Percentiles rank a stretch among this genome's conserved stretches.
phyloP scores from a whole-genome alignment of 73 alveolate species.

The Tetrahymena elliotti region DNA sequence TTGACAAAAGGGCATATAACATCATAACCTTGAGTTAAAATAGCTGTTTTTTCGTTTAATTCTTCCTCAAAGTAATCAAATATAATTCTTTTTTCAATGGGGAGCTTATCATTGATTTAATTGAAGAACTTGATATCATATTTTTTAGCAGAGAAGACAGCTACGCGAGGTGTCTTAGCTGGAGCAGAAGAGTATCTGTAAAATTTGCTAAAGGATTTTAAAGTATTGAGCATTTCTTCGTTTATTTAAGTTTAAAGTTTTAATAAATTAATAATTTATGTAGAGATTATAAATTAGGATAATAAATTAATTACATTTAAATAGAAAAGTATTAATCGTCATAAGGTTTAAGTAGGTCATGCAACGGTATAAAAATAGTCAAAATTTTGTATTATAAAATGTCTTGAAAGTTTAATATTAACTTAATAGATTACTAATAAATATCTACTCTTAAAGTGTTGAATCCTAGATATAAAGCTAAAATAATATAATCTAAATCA shows the following conservation, averaged over 20 bases:
- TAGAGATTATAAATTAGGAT: background rate
- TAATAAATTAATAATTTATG: background rate
- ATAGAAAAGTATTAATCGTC: background rate
- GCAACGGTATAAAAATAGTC: background rate
- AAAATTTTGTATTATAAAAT: too few relatives aligned
- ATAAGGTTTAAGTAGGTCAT: background rate
- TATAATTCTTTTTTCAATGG: constrained; percentile 14
- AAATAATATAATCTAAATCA: too few relatives aligned
- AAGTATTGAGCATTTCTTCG: background rate
- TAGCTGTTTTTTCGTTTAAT: constrained; percentile 27
- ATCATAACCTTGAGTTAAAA: constrained; percentile 23
- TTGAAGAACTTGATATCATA: constrained; percentile 21
- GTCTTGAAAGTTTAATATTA: background rate
- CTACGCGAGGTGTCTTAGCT: constrained; percentile 1
- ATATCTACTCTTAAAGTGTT: background rate
- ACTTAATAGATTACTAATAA: background rate
- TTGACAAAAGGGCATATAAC: constrained; percentile 24
- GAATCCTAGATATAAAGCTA: too few relatives aligned
- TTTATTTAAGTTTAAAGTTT: background rate
- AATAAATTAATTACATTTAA: too few relatives aligned
- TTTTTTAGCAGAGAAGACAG: constrained; percentile 29
- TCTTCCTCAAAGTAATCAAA: constrained; percentile 20
- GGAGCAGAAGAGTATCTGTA: background rate
- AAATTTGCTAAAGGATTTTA: background rate
- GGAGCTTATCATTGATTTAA: constrained; percentile 3